phyloP scores from a whole-genome alignment of 2,329 filamentous ascomycete species.

The Pseudohalonectria lignicola region DNA sequence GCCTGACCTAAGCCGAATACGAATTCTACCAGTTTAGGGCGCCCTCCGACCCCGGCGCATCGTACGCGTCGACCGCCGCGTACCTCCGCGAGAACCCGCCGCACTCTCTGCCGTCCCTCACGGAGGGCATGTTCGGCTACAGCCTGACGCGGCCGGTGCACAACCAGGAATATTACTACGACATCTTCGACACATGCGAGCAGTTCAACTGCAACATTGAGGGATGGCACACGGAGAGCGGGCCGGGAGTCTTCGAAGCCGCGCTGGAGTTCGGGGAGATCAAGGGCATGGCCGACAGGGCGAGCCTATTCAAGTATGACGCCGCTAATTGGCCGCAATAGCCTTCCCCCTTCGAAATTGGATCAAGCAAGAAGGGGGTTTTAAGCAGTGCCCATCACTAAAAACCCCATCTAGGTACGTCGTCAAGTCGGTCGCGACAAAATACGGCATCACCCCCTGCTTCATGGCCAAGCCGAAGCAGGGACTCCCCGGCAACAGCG shows the following conservation, averaged over 20 bases:
- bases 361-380: background rate
- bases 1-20: constrained; percentile 61
- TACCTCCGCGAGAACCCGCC: constrained; percentile 67
- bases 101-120: constrained; percentile 63
- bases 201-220: constrained; percentile 75
- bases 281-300: constrained; percentile 81
- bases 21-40: constrained; percentile 88
- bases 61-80: constrained; percentile 55
- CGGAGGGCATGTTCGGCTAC: constrained; percentile 95
- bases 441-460: constrained; percentile 86
- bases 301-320: constrained; percentile 70
- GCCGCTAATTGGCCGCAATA: background rate
- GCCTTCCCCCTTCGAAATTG: background rate
- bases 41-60: constrained; percentile 37
- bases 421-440: constrained; percentile 78
- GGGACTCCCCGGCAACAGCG: constrained; percentile 86
- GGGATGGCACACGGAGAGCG: constrained; percentile 92
- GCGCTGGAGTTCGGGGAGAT: constrained; percentile 87
- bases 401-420: constrained; percentile 45
- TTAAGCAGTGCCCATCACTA: background rate
- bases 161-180: constrained; percentile 89
- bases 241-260: constrained; percentile 90
- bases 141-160: constrained; percentile 77
- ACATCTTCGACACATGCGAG: constrained; percentile 69
- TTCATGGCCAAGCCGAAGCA: constrained; percentile 98